phyloP scores from a whole-genome alignment of 2,329 filamentous ascomycete genomes.

The Proliferodiscus dingleyae region DNA sequence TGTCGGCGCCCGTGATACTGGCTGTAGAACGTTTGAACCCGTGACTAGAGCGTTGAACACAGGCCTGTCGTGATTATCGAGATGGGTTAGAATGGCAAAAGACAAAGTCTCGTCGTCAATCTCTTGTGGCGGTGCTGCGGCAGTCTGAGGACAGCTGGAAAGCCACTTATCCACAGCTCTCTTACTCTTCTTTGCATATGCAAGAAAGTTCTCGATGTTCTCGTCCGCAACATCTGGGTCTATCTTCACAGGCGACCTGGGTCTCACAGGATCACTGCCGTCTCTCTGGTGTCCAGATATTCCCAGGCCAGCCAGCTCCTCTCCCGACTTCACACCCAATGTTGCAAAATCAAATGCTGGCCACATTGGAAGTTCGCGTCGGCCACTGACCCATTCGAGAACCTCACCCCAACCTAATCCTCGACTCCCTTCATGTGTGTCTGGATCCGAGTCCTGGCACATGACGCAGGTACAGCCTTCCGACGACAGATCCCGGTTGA shows the following conservation, averaged over 20 bases:
- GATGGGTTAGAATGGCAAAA: constrained; percentile 88
- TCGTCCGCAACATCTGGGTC: constrained; percentile 94
- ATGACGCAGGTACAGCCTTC: constrained; percentile 84
- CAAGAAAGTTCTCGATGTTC: constrained; percentile 85
- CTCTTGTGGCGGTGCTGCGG: constrained; percentile 74
- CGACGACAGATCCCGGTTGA: constrained; percentile 83
- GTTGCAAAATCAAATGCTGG: constrained; percentile 75
- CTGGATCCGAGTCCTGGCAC: constrained; percentile 57
- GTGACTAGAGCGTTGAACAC: constrained; percentile 77
- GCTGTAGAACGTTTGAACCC: constrained; percentile 50
- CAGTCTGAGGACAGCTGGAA: constrained; percentile 65
- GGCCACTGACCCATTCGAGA: constrained; percentile 84
- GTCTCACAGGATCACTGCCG: constrained; percentile 54
- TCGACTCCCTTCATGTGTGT: constrained; percentile 42
- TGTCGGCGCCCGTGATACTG: constrained; percentile 60
- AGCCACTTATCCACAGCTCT: constrained; percentile 91
- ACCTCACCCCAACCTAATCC: constrained; percentile 95
- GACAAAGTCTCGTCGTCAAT: constrained; percentile 91
- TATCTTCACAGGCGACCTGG: constrained; percentile 64
- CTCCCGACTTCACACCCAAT: constrained; percentile 55
- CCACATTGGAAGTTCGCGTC: constrained; percentile 81
- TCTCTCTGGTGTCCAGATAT: constrained; percentile 46
- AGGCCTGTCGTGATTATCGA: constrained; percentile 69
- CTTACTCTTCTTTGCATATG: constrained; percentile 88
- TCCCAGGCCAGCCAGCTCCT: constrained; percentile 51